Base-by-base conservation (phyloP, 164 flowering plant genomes). In the Euptelea pleiosperma region DNA sequence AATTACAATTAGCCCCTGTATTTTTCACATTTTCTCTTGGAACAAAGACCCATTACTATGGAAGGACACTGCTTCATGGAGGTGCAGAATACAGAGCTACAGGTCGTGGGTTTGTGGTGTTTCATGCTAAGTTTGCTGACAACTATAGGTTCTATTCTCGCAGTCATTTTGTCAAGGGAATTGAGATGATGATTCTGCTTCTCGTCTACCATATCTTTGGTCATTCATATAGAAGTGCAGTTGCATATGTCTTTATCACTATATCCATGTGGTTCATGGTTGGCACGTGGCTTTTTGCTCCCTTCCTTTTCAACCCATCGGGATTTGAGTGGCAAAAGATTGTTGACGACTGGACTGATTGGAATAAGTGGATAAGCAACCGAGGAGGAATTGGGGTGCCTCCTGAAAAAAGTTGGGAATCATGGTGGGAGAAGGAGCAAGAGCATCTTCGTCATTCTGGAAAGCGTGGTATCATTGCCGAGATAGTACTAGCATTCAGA, bases 321-420 rank as follows among this genome's bases (percentile, higher is more conserved):
- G 97, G 98, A n/a, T 90, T 93, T 52, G 97, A 93, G 72, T 93
- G 98, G 99, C 95, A 89, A 64, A 94, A 94, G 76, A 94, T 91
- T 55, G 93, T 94, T 28, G 97, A 94, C 67, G 97, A 94, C 63
- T 94, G 93, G 95, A 81, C 84, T 29, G 99, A 94, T 62, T 94
- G 97, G 97, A 82, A 82, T 39, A 94, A 89, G 73, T 94, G 99
- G 99, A 86, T 88, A 55, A 81, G 74, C 60, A 89, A 82, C 73
- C 70, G 82, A 29, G 99, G 99, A 6, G 99, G 99, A 28, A 91
- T 88, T 40, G 97, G 97, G 62, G 99, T 94, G 19, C 85, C 81
- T 2, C 75, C 99, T 11, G 89, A 79, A 37, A 88, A 88, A 65
- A 94, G 99, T 74, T 94, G 99, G 99, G 99, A 94, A 67, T 91